Base-by-base conservation (phyloP, 2,329 filamentous ascomycete genomes). In the Aspergillus uvarum region DNA sequence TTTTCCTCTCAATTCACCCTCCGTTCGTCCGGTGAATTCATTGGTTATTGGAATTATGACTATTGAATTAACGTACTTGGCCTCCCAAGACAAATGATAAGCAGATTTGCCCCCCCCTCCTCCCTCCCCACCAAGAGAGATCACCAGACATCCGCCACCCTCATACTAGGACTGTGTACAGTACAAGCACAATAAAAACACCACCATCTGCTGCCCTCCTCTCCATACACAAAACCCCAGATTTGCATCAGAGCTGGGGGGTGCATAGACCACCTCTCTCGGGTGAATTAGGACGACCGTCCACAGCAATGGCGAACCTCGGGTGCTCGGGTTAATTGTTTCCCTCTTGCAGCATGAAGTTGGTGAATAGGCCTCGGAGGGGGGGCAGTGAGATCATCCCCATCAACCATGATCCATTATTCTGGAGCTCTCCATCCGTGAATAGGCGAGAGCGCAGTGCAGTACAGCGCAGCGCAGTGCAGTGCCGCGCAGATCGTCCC, bases 261-360 rank as follows among this genome's bases (percentile, higher is more conserved):
- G 6, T 6, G 16, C 14, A 44, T 8, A 7, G 6, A 44, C 38
- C 38, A 16, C 38, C 38, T 35, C 14, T 19, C 14, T 44, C 38
- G 38, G 38, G 38, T n/a, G 38, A 44, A 44, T 7, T 44, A 44
- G 38, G 38, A 44, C 38, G 14, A 44, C 16, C 6, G 5, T 44
- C 38, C 38, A 12, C 19, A 8, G 38, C 5, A 8, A 16, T n/a
- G 5, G 16, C 2, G 38, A 44, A 67, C 65, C 65, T 66, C 63
- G 65, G 65, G 61, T 60, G 47, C 56, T 67, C 65, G 65, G 65
- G 61, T 51, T 63, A 65, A 63, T 65, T 54, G 51, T 26, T 47
- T 44, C 26, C 22, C 19, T 22, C 32, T 21, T 12, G 19, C 11
- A 22, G 22, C 26, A 47, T n/a, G 31, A 55, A 19, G 53, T 22